Base-by-base conservation (phyloP, 192 early-diverging fungal genomes). In the Helicostylum pulchrum region DNA sequence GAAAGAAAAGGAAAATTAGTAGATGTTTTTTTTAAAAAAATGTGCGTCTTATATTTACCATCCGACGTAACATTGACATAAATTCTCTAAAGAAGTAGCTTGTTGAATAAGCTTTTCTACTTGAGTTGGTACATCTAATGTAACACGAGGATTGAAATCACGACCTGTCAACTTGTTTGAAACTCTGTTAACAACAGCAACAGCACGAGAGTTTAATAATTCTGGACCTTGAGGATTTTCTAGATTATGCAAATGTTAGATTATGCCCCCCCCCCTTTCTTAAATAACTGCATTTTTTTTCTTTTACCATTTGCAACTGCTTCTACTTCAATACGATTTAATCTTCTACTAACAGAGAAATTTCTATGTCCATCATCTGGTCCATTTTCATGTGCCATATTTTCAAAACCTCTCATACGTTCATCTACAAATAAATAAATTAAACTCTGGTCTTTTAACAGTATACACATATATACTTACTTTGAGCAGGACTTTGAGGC, bases 91-190 rank as follows among this genome's bases (percentile, higher is more conserved):
- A 4, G 88, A 90, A 1, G 87, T 94, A 4, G 96, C 94, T 76
- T 97, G 91, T 60, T 85, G 75, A 20, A 98, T 95, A 53, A 98
- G 75, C 52, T 85, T 87, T 47, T 96, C 86, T 1, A 99, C 92
- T 75, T 99, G 96, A 4, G 83, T 85, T 0, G 81, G 82, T 0
- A 94, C 92, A 64, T 92, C 88, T 60, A 98, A 69, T 0, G 84
- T 81, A 45, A 83, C 78, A 51, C 92, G 83, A 0, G 87, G 83
- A 50, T 93, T 90, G 68, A 98, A 98, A 66, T 98, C 96, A 49
- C 88, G 86, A 44, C 96, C 96, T 7, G 91, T 92, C 53, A 98
- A 80, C 78, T 98, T 98, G 83, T 94, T 94, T 46, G 83, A 87
- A 20, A 98, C 92, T 7, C 96, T 85, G 52, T 87, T 90, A 34